phyloP scores from a whole-genome alignment of 2,329 filamentous ascomycete genomes.

The Fusarium succisae region DNA sequence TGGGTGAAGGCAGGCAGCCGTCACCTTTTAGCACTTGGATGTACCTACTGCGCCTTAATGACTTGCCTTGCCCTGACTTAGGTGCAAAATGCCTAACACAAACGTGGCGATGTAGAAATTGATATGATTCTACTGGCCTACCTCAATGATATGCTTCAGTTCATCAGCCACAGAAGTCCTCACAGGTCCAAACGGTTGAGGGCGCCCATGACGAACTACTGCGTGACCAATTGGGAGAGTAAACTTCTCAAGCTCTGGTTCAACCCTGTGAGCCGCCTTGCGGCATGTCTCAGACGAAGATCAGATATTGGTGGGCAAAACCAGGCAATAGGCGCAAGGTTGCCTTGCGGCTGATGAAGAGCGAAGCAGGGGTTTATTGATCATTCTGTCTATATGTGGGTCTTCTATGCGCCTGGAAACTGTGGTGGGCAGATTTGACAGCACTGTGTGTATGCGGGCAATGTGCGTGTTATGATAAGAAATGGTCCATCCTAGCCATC shows the following conservation, averaged over 20 bases:
- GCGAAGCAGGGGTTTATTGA: neutral
- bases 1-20: neutral
- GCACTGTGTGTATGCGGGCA: neutral
- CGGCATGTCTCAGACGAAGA: neutral
- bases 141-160: neutral
- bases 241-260: neutral
- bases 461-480: neutral
- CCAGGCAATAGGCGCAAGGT: neutral
- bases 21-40: neutral
- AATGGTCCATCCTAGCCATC: neutral
- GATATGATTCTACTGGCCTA: neutral
- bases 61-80: neutral
- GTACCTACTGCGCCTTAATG: neutral
- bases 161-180: neutral
- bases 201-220: neutral
- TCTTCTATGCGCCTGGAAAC: neutral
- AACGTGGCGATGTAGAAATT: neutral
- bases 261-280: neutral
- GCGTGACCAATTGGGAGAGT: neutral
- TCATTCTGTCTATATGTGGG: neutral
- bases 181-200: neutral
- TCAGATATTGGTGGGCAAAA: neutral
- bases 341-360: neutral
- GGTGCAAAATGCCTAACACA: neutral
- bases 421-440: neutral